Evolutionary conservation across 2,329 filamentous ascomycete species (phyloP).

Genomic region (Tolypocladium capitatum): DNA sequence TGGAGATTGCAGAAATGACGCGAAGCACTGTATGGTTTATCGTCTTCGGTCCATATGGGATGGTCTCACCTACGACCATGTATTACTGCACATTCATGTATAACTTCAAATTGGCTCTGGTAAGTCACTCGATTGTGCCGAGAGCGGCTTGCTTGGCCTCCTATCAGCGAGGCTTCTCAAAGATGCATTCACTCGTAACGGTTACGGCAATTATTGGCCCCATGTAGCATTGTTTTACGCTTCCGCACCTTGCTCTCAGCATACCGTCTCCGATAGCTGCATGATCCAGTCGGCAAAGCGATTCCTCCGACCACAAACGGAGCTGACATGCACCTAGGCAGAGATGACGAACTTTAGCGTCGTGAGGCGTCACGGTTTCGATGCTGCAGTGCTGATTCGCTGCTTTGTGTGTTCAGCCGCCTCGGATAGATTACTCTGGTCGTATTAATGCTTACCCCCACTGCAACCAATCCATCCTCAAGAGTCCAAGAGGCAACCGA

Average conservation of each 20-base stretch:
- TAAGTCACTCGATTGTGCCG: too few relatives aligned
- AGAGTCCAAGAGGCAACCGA: neutral
- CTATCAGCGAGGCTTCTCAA: too few relatives aligned
- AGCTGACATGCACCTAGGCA: neutral
- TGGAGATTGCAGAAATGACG: too few relatives aligned
- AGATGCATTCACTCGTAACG: too few relatives aligned
- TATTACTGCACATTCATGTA: too few relatives aligned
- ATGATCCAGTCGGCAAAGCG: neutral
- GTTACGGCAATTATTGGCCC: too few relatives aligned
- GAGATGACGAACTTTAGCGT: neutral
- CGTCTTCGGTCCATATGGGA: too few relatives aligned
- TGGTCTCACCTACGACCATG: too few relatives aligned
- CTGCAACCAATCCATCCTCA: neutral
- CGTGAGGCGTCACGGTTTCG: neutral
- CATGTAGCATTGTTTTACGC: neutral
- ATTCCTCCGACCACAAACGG: neutral
- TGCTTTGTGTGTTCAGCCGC: neutral
- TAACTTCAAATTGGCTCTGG: too few relatives aligned
- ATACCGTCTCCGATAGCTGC: neutral
- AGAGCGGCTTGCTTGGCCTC: too few relatives aligned
- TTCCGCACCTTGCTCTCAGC: neutral
- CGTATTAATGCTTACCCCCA: neutral
- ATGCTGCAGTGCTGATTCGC: neutral
- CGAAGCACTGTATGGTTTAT: too few relatives aligned
- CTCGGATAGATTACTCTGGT: too few relatives aligned